Base-by-base conservation (phyloP, 1,284 basidiomycete species). In the Cryptococcus deneoformans region DNA sequence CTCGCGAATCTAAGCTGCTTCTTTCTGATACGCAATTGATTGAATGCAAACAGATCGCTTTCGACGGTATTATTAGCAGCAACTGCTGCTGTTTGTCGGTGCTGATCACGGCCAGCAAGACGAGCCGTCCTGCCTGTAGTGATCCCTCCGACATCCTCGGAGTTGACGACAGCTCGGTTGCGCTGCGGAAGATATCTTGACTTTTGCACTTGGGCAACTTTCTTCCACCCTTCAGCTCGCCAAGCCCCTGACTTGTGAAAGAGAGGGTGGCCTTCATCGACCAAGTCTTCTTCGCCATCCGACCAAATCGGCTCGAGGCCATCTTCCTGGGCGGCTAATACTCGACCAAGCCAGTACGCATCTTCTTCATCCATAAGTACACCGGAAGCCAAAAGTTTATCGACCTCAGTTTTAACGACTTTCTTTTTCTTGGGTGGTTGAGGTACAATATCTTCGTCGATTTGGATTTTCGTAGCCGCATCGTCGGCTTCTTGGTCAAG, bases 1-100 rank as follows among this genome's bases (percentile, higher is more conserved):
- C 93, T 85, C 8, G 93, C 89, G 71, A 99, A 99, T 40, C 91
- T 87, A 53, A 99, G 84, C 72, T 97, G 92, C 80, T 99, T 99
- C 85, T 99, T 99, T 61, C 96, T 83, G 43, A 92, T 93, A 74
- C 96, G 90, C 42, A 99, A 84, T 80, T 99, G 96, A 77, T 99
- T 99, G 82, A 46, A 98, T 80, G 97, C 95, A 83, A 98, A 80
- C 29, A 83, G 71, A 66, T 84, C 82, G 6, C 80, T 79, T 47
- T 82, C 82, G 35, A 78, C 64, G 0, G 70, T 70, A 12, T 40
- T 47, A n/a, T 50, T 75, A 10, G 77, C 77, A 2, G 79, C 70
- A 2, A 66, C 55, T 12, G 70, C 68, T 5, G 87, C 85, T 6
- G 69, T 79, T 68, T 82, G 83, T 69, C 94, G 92, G 79, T 95